Evolutionary conservation across 192 early-diverging fungal species (phyloP), one percentile per base, ranked within the genome.

Genomic region (Coemansia sp.): DNA sequence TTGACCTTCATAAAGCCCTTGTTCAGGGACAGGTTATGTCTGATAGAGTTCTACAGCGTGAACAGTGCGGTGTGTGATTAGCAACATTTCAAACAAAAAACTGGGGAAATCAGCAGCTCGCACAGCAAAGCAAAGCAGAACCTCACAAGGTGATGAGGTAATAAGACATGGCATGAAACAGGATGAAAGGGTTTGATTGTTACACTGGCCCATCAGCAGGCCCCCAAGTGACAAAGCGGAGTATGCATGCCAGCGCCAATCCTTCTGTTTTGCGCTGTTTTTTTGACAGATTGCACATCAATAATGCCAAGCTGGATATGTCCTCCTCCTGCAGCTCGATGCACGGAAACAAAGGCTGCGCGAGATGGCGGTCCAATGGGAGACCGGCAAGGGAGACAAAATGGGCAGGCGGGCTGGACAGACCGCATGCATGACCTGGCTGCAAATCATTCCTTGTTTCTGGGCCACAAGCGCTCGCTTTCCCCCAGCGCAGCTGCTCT

Each of bases 1-100:
- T 89, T 85, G 43, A 92, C 84, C 66, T 90, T 87, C 70, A 91
- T 86, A 65, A 95, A 95, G 36, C 82, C 81, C 73, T 90, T 91
- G 74, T 95, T 93, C 25, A 93, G 83, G 14, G 90, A 91, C 64
- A 95, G 82, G 75, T 93, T 93, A 78, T 95, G 93, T 40, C 93
- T 86, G 75, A 95, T 90, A 53, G 92, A 95, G 76, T 95, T 95
- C 89, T 94, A 85, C 88, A 85, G 72, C 15, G 76, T 74, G 20
- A 11, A 23, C 22, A 23, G 20, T 3, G 48, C 22, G 48, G 22
- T 46, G 13, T 13, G n/a, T n/a, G n/a, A n/a, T 50, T 50, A 50
- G 48, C 48, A 50, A 9, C 20, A 23, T 50, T 50, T 54, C 32
- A 49, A 54, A 40, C 34, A 64, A 38, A 38, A 38, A 38, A 38